Evolutionary conservation across 108 stramenopile genomes (phyloP).

Genomic region (Skeletonema menzelii): DNA sequence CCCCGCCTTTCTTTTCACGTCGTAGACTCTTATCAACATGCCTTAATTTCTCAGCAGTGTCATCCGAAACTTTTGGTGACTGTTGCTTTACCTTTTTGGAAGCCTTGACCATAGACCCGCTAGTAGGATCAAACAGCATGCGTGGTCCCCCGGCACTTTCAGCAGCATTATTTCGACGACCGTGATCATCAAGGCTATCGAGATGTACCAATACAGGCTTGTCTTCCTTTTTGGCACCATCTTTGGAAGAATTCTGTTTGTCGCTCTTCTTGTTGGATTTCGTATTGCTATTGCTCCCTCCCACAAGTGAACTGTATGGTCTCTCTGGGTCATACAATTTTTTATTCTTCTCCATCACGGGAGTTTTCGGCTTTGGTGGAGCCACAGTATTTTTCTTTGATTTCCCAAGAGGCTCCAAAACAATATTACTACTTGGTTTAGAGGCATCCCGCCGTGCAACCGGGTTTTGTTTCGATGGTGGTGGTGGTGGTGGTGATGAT

Average conservation of each 20-base stretch:
- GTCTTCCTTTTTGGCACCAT: slow-evolving; percentile 2
- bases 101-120: slow-evolving; percentile 85
- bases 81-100: slow-evolving; percentile 30
- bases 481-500: not conserved
- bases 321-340: slow-evolving; percentile 63
- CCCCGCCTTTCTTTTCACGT: slow-evolving; percentile 16
- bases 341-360: slow-evolving; percentile 18
- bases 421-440: slow-evolving; percentile 24
- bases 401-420: slow-evolving; percentile 40
- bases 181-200: slow-evolving; percentile 68
- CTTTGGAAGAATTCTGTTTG: not conserved
- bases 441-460: slow-evolving; percentile 9
- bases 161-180: slow-evolving; percentile 59
- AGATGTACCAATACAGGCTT: slow-evolving; percentile 63
- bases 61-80: not conserved
- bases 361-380: slow-evolving; percentile 1
- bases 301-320: slow-evolving; percentile 48
- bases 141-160: slow-evolving; percentile 51
- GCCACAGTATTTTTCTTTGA: slow-evolving; percentile 10
- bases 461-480: slow-evolving; percentile 2
- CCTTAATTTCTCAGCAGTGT: slow-evolving; percentile 21
- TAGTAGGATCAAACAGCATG: slow-evolving; percentile 88
- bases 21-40: slow-evolving; percentile 22
- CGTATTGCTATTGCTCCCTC: slow-evolving; percentile 33
- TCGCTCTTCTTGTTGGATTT: not conserved